phyloP scores from a whole-genome alignment of 23 red algal genomes.

The Gracilaria domingensis region DNA sequence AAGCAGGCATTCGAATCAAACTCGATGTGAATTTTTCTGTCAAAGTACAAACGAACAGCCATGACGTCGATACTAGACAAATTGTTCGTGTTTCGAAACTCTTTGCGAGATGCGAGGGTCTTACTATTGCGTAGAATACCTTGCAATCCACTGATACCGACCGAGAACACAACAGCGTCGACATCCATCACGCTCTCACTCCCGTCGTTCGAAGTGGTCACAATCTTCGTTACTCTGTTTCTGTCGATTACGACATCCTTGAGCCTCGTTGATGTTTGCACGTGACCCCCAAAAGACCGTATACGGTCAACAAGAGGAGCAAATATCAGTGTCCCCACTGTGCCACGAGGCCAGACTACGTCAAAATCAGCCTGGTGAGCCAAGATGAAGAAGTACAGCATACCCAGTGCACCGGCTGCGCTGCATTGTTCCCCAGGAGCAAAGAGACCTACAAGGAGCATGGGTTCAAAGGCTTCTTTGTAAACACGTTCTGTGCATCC shows the following conservation, averaged over 20 bases:
- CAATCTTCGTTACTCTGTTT: constrained; percentile 50
- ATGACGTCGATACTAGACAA: constrained; percentile 84
- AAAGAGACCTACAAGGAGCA: constrained; percentile 88
- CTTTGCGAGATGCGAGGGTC: constrained; percentile 57
- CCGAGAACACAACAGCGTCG: constrained; percentile 81
- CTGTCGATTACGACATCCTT: constrained; percentile 50
- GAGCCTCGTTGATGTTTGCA: constrained; percentile 69
- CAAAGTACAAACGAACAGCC: constrained; percentile 88
- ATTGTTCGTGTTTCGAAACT: constrained; percentile 73
- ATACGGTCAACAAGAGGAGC: constrained; percentile 67
- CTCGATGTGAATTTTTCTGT: constrained; percentile 70
- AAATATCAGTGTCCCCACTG: constrained; percentile 80
- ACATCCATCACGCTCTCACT: constrained; percentile 19
- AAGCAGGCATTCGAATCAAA: constrained; percentile 79
- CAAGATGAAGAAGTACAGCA: constrained; percentile 88
- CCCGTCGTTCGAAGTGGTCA: constrained; percentile 37
- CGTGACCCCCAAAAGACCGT: constrained; percentile 25
- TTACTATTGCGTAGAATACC: constrained; percentile 72
- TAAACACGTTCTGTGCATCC: constrained; percentile 76
- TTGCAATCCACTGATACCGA: constrained; percentile 84
- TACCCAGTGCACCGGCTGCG: constrained; percentile 74
- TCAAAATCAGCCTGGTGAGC: constrained; percentile 88
- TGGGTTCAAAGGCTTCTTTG: constrained; percentile 83
- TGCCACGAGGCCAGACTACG: constrained; percentile 87
- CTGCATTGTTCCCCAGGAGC: constrained; percentile 79